Evolutionary conservation across 257 asterid genomes (phyloP), one percentile per base, ranked within the genome.

Genomic region (Leptodermis oblonga): DNA sequence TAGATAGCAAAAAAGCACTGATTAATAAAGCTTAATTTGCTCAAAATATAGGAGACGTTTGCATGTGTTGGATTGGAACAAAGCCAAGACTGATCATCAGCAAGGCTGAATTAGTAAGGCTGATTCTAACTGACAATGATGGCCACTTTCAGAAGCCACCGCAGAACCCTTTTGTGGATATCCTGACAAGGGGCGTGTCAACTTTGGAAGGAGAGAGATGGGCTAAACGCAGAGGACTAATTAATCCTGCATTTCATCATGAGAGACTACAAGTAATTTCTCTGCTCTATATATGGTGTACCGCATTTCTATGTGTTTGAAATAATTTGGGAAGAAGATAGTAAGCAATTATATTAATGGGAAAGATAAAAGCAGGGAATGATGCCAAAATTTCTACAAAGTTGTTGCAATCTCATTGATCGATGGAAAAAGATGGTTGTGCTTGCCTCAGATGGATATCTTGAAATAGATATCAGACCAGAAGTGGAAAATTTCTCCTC

Each of bases 241-340:
- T 81, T 13, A 45, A 37, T 63, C 83, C 83, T 22, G 81, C 85
- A 18, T 81, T 81, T 59, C 81, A 81, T 69, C 56, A 69, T 12
- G 79, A 81, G 48, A 81, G 75, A 45, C 4, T 81, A 4, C 73
- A 62, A 74, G 85, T 72, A 66, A 74, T 31, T 33, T 43, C 2
- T n/a, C 6, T 28, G 42, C 20, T 56, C 41, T 30, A 25, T 18
- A 6, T n/a, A 52, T 22, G 20, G 58, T 52, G 12, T 3, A 51
- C 18, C 22, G 28, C n/a, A n/a, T n/a, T n/a, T n/a, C n/a, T n/a
- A n/a, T n/a, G n/a, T n/a, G 14, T 45, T 4, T 51, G 43, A n/a
- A 51, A 51, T n/a, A n/a, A n/a, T n/a, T n/a, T n/a, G n/a, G n/a
- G 0, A 12, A 45, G 5, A 0, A 1, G 14, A 15, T 46, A 46